These are phyloP conservation scores for Beta corolliflora DNA, from an alignment of 179 eudicot genomes.

Conservation along the genomic window DNA sequence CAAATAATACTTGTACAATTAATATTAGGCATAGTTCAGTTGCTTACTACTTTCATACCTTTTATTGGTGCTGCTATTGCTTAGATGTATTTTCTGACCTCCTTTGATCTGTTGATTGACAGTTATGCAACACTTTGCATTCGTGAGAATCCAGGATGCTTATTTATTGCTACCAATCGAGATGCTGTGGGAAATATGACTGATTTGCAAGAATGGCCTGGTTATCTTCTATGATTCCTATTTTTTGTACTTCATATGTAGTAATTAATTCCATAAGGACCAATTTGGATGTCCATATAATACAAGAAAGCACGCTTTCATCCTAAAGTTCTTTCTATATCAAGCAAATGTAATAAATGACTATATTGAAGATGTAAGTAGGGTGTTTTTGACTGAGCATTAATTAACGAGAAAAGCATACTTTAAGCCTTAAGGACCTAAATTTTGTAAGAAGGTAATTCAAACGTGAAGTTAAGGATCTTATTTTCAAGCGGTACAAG, in stretches of 20 bases:
- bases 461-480: too few relatives aligned
- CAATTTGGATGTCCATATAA: neutral
- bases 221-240: conserved; percentile 33
- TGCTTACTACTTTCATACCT: neutral
- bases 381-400: too few relatives aligned
- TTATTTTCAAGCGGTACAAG: too few relatives aligned
- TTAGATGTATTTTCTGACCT: conserved; percentile 6
- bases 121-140: conserved; percentile 97
- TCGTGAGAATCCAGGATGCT: conserved; percentile 95
- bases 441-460: neutral
- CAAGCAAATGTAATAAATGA: too few relatives aligned
- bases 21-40: neutral
- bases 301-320: too few relatives aligned
- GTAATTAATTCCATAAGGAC: neutral
- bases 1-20: neutral
- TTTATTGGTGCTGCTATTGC: neutral
- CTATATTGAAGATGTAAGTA: too few relatives aligned
- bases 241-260: conserved; percentile 15
- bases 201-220: conserved; percentile 93
- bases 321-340: too few relatives aligned
- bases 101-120: conserved; percentile 7
- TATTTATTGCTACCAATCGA: conserved; percentile 90
- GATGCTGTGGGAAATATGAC: conserved; percentile 93
- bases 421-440: too few relatives aligned
- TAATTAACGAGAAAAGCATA: too few relatives aligned